A percentile compares a stretch with the other conserved stretches of the same genome.
These are phyloP conservation scores for Aspergillus vadensis DNA, from an alignment of 2,329 filamentous ascomycete species.

Conservation along the genomic window DNA sequence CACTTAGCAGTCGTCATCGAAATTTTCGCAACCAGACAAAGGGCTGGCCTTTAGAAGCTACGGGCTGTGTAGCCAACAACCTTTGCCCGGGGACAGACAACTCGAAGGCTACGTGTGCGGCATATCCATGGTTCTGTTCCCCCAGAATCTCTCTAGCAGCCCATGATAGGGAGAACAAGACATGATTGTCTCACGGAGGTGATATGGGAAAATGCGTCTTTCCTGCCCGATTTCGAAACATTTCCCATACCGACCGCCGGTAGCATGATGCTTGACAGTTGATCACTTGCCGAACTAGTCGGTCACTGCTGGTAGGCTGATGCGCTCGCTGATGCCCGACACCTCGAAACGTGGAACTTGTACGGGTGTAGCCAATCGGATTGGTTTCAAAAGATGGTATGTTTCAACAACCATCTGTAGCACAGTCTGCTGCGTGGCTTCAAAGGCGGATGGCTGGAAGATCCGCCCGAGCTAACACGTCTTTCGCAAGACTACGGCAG, in stretches of 20 bases:
- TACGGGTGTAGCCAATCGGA: constrained; percentile 28
- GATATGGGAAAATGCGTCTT: not conserved
- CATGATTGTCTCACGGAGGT: not conserved
- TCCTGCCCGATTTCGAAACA: constrained; percentile 7
- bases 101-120: constrained; percentile 4
- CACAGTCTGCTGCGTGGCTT: constrained; percentile 35
- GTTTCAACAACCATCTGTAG: constrained; percentile 30
- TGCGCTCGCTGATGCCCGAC: constrained; percentile 56
- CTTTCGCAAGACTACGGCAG: constrained; percentile 55
- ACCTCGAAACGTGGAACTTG: constrained; percentile 24
- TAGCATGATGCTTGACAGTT: constrained; percentile 2
- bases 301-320: constrained; percentile 50
- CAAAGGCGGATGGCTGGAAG: constrained; percentile 49
- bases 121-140: not conserved
- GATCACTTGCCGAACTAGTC: constrained; percentile 10
- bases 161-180: not conserved
- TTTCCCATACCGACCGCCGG: not conserved
- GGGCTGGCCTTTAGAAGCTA: not conserved
- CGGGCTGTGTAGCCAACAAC: not conserved
- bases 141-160: constrained; percentile 13
- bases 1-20: not conserved
- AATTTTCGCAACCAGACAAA: not conserved
- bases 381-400: constrained; percentile 22
- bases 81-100: not conserved
- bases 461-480: constrained; percentile 37